Percentiles rank a stretch among this genome's conserved stretches.
phyloP scores from a whole-genome alignment of 768 basidiomycete genomes.

The Hydnomerulius pinastri region DNA sequence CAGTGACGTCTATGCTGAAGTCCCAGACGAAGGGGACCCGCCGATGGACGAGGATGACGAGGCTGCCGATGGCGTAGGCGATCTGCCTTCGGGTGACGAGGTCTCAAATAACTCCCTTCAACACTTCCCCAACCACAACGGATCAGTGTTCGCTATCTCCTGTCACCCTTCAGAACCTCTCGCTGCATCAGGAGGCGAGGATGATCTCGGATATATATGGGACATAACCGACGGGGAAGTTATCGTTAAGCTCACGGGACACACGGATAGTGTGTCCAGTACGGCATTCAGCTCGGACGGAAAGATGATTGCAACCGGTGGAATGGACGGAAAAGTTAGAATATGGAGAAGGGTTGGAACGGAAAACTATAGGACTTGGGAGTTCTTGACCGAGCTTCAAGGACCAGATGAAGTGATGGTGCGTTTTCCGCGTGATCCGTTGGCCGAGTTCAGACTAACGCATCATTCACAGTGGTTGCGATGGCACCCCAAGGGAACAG shows the following conservation, averaged over 20 bases:
- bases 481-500: slow-evolving; percentile 95
- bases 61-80: slow-evolving; percentile 47
- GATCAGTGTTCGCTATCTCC: slow-evolving; percentile 84
- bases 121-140: slow-evolving; percentile 63
- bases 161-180: slow-evolving; percentile 81
- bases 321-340: slow-evolving; percentile 95
- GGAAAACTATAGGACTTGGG: slow-evolving; percentile 80
- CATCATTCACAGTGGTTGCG: slow-evolving; percentile 67
- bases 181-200: slow-evolving; percentile 92
- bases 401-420: slow-evolving; percentile 97
- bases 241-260: slow-evolving; percentile 85
- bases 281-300: slow-evolving; percentile 86
- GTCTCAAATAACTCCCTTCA: slow-evolving; percentile 67
- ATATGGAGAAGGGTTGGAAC: slow-evolving; percentile 87
- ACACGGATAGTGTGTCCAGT: slow-evolving; percentile 86
- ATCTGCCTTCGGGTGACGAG: slow-evolving; percentile 43
- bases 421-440: slow-evolving; percentile 29
- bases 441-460: slow-evolving; percentile 3
- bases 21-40: slow-evolving; percentile 63
- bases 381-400: slow-evolving; percentile 89
- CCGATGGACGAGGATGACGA: slow-evolving; percentile 77
- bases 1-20: slow-evolving; percentile 66
- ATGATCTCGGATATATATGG: slow-evolving; percentile 95
- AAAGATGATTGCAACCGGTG: slow-evolving; percentile 91
- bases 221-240: slow-evolving; percentile 79